Evolutionary conservation across 768 basidiomycete species (phyloP).

Genomic region (Termitomyces sp.): DNA sequence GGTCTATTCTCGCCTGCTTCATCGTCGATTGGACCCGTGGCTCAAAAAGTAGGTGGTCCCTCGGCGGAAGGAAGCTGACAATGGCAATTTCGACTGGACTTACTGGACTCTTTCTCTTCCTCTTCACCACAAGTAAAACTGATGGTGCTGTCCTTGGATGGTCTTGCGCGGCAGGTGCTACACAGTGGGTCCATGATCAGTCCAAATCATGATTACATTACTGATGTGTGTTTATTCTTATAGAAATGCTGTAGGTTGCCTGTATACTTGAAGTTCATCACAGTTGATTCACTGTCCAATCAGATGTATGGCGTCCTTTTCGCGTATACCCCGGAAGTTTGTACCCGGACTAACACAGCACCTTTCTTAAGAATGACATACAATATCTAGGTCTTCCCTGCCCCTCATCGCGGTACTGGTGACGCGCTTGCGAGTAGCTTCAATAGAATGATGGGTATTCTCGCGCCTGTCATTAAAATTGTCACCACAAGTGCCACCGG

Average conservation of each 20-base stretch:
- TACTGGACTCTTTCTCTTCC: constrained; percentile 46
- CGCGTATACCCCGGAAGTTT: constrained; percentile 54
- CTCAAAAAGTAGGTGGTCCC: constrained; percentile 24
- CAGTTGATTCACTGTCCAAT: constrained; percentile 16
- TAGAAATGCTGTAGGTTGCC: constrained; percentile 7
- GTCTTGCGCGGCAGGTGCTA: constrained; percentile 40
- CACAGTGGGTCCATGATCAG: constrained; percentile 26
- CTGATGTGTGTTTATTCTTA: background rate
- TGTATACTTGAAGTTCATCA: background rate
- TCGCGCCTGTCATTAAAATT: constrained; percentile 49
- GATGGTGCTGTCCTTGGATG: constrained; percentile 38
- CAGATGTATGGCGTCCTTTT: constrained; percentile 25
- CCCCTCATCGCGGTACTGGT: constrained; percentile 53
- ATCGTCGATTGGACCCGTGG: constrained; percentile 42
- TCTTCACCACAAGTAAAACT: constrained; percentile 47
- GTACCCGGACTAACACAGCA: background rate
- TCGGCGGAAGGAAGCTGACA: constrained; percentile 46
- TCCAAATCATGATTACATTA: background rate
- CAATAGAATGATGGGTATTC: constrained; percentile 46
- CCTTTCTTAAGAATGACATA: background rate
- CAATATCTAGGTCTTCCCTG: constrained; percentile 40
- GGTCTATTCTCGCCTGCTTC: constrained; percentile 42
- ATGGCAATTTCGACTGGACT: constrained; percentile 42
- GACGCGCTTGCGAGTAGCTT: constrained; percentile 47
- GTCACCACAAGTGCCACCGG: constrained; percentile 23